Conservation (phyloP, 2,329 filamentous ascomycete species). For the Scortechinia acanthostroma region DNA sequence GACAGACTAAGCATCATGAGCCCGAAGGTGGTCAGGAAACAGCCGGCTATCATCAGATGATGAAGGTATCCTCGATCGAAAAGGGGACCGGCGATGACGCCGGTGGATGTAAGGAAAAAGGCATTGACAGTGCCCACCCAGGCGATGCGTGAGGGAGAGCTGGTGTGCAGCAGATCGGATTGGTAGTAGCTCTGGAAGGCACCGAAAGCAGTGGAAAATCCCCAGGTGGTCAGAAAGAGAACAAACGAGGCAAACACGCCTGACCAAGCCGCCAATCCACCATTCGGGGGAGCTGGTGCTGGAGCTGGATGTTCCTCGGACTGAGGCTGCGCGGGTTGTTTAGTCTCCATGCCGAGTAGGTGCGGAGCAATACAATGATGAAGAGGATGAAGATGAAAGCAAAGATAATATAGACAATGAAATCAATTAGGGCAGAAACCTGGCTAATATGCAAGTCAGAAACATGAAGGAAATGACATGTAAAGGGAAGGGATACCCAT, state of each 20-base stretch:
- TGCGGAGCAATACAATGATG: neutral
- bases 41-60: conserved; percentile 21
- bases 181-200: conserved; percentile 30
- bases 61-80: conserved; percentile 33
- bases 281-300: neutral
- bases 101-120: conserved; percentile 28
- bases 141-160: conserved; percentile 27
- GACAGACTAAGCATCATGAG: conserved; percentile 36
- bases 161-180: conserved; percentile 8
- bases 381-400: neutral
- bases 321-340: neutral
- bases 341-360: neutral
- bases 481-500: neutral
- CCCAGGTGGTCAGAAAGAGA: conserved; percentile 6
- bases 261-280: neutral
- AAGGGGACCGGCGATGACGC: conserved; percentile 28
- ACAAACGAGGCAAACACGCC: neutral
- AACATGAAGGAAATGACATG: neutral
- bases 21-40: conserved; percentile 25
- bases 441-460: too few relatives aligned
- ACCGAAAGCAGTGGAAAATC: conserved; percentile 29
- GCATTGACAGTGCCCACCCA: conserved; percentile 35
- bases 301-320: neutral
- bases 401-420: neutral
- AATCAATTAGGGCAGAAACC: too few relatives aligned